Conservation (phyloP, 202 grass and related monocot genomes). For the Panicum hallii region DNA sequence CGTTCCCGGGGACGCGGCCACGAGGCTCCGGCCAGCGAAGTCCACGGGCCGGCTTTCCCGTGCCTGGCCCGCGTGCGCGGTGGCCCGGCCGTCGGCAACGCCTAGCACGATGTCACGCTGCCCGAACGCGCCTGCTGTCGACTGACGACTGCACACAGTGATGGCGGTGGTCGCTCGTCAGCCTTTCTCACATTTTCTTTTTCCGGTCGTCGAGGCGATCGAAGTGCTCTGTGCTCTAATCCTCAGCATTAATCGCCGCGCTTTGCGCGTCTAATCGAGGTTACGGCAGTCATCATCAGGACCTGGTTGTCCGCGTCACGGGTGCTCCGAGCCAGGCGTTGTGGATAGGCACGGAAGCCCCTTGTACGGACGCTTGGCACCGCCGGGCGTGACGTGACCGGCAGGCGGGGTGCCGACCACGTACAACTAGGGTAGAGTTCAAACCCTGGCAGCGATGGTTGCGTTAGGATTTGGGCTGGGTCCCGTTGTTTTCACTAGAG, state of each 20-base stretch:
- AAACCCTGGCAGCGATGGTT: not conserved
- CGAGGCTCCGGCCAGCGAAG: not conserved
- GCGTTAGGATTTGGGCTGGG: not conserved
- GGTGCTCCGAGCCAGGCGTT: not conserved
- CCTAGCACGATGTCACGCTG: conserved; percentile 12
- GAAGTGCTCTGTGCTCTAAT: conserved; percentile 9
- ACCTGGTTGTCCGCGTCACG: not conserved
- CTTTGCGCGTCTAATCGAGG: not conserved
- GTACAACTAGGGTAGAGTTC: not conserved
- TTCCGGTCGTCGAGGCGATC: not conserved
- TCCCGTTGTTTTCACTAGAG: too few relatives aligned
- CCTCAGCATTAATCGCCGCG: not conserved
- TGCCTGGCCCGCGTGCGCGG: not conserved
- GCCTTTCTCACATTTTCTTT: not conserved
- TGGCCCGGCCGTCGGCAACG: not conserved
- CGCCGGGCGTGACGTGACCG: conserved; percentile 4
- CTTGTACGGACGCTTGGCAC: not conserved
- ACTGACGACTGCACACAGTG: not conserved
- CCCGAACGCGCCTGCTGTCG: not conserved
- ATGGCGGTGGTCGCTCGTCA: not conserved
- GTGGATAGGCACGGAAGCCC: conserved; percentile 14
- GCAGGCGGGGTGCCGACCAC: not conserved
- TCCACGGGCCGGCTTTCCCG: conserved; percentile 41
- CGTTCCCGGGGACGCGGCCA: conserved; percentile 39
- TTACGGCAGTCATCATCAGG: not conserved